These are phyloP conservation scores for Plasmodium fragile DNA, from an alignment of 169 alveolate species.

Conservation along the genomic window DNA sequence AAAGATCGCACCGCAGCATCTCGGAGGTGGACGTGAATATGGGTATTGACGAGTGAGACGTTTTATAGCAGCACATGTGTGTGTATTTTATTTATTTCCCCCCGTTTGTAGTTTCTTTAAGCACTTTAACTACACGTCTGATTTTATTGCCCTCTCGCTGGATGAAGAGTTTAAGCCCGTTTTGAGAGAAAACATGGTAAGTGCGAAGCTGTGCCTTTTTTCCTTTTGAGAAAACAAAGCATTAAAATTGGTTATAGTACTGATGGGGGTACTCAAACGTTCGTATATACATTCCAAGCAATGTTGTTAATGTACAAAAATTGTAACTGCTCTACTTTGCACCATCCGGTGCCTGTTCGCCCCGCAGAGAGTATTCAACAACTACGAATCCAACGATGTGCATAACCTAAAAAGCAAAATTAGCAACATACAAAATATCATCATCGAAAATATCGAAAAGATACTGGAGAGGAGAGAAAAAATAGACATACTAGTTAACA, in stretches of 20 bases:
- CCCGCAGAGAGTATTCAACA: conserved; percentile 43
- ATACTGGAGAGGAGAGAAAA: conserved; percentile 72
- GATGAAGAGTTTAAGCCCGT: conserved; percentile 74
- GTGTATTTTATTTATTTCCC: neutral
- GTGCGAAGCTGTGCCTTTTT: neutral
- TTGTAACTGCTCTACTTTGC: neutral
- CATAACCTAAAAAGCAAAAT: conserved; percentile 64
- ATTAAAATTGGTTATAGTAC: neutral
- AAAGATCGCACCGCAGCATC: neutral
- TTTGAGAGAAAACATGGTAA: conserved; percentile 73
- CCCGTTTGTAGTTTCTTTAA: conserved; percentile 52
- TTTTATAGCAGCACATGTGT: neutral
- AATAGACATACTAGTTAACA: conserved; percentile 69
- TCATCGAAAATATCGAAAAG: conserved; percentile 71
- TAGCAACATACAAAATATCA: conserved; percentile 67
- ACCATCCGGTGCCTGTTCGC: neutral
- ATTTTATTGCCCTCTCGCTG: conserved; percentile 53
- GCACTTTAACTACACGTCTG: conserved; percentile 56
- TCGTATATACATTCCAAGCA: neutral
- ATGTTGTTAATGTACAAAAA: neutral
- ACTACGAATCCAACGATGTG: conserved; percentile 69
- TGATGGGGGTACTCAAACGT: neutral
- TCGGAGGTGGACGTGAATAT: neutral
- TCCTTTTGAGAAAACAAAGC: neutral
- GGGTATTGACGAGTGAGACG: neutral